Evolutionary conservation across 2,329 filamentous ascomycete species (phyloP).

Genomic region (Teratosphaeriaceae sp.): DNA sequence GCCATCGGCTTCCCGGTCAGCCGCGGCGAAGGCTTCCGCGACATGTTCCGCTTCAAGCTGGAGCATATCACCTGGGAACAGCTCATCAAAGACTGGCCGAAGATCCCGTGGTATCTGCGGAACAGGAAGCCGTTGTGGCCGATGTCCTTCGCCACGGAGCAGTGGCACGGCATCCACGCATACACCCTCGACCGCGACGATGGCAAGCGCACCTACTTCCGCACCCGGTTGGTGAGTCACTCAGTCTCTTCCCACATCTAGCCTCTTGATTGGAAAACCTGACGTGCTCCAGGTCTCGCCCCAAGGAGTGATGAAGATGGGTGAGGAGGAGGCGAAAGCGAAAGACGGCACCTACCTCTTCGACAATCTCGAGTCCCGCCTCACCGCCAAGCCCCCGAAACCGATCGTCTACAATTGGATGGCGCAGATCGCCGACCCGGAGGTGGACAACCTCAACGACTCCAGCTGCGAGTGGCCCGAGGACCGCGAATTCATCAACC

Average conservation of each 20-base stretch:
- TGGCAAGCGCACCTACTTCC: conserved; percentile 7
- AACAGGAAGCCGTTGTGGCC: conserved; percentile 7
- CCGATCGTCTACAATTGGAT: conserved; percentile 10
- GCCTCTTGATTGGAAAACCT: too few relatives aligned
- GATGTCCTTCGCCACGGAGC: conserved; percentile 7
- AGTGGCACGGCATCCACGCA: conserved; percentile 9
- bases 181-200: conserved; percentile 5
- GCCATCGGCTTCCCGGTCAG: conserved; percentile 12
- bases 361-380: conserved; percentile 9
- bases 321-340: conserved; percentile 7
- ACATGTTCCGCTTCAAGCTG: conserved; percentile 3
- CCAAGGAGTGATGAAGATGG: conserved; percentile 9
- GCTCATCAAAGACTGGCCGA: conserved; percentile 7
- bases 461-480: conserved; percentile 7
- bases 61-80: conserved; percentile 6
- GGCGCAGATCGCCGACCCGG: conserved; percentile 9
- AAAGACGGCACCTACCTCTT: conserved; percentile 8
- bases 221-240: conserved; percentile 2
- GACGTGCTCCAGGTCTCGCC: conserved; percentile 1
- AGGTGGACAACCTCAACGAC: conserved; percentile 5
- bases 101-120: conserved; percentile 3
- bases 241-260: too few relatives aligned
- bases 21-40: conserved; percentile 5
- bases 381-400: conserved; percentile 8
- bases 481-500: conserved; percentile 6